Evolutionary conservation across 441 rosid species (phyloP).

Genomic region (Macaranga tanarius): DNA sequence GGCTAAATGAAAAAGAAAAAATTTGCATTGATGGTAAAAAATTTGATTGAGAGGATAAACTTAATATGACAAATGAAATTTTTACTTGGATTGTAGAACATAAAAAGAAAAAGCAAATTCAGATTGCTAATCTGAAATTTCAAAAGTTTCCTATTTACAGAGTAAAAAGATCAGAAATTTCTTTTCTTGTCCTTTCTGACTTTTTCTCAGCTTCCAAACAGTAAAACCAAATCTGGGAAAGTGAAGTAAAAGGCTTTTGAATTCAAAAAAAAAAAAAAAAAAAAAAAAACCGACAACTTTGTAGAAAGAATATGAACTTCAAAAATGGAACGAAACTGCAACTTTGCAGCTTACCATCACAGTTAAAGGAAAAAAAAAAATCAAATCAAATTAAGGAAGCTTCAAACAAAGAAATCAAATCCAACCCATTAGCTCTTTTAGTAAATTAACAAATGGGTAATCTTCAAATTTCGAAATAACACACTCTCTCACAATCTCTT

Average conservation of each 20-base stretch:
- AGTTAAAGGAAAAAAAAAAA: constrained; percentile 3
- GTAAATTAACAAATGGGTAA: constrained; percentile 25
- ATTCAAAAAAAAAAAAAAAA: not conserved
- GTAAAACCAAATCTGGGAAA: constrained; percentile 4
- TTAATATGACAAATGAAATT: not conserved
- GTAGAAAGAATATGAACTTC: not conserved
- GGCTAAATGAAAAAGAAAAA: not conserved
- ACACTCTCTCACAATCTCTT: constrained; percentile 1
- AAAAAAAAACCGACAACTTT: not conserved
- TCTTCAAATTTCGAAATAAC: constrained; percentile 23
- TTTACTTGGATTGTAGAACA: not conserved
- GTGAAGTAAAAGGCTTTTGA: constrained; percentile 3
- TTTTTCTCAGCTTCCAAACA: constrained; percentile 15
- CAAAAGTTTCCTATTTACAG: not conserved
- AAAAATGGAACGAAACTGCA: constrained; percentile 7
- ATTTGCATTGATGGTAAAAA: not conserved
- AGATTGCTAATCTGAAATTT: not conserved
- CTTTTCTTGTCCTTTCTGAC: not conserved
- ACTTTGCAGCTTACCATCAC: constrained; percentile 5
- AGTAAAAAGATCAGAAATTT: not conserved
- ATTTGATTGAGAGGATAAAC: not conserved
- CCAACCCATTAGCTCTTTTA: constrained; percentile 26
- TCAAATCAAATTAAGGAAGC: not conserved
- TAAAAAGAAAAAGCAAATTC: not conserved
- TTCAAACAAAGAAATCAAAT: not conserved